These are phyloP conservation scores for Kluyveromyces dobzhanskii DNA, from an alignment of 805 yeast species.

Conservation along the genomic window DNA sequence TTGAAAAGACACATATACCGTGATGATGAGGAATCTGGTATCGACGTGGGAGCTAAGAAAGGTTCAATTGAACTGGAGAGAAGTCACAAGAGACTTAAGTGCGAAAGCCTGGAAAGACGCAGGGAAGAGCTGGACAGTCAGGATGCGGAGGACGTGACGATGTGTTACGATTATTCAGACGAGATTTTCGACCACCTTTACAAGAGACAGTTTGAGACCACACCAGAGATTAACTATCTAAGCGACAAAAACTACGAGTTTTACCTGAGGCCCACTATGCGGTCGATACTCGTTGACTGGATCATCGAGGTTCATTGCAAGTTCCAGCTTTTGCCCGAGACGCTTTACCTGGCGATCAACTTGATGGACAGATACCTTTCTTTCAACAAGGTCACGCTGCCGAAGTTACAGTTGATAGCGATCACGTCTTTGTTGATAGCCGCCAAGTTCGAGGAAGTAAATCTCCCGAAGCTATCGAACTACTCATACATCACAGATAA, in stretches of 20 bases:
- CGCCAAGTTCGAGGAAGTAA: constrained; percentile 89
- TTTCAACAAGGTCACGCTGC: constrained; percentile 62
- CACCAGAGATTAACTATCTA: constrained; percentile 65
- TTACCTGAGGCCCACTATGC: constrained; percentile 69
- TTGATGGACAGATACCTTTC: constrained; percentile 84
- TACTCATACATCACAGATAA: constrained; percentile 87
- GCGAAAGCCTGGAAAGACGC: constrained; percentile 33
- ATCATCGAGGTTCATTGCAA: constrained; percentile 79
- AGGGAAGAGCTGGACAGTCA: constrained; percentile 52
- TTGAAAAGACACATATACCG: constrained; percentile 17
- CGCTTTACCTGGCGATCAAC: constrained; percentile 74
- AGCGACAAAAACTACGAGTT: constrained; percentile 41
- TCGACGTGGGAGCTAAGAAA: constrained; percentile 9
- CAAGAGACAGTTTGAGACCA: constrained; percentile 55
- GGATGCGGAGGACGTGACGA: constrained; percentile 66
- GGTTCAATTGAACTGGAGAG: constrained; percentile 1
- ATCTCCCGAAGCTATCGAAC: constrained; percentile 74
- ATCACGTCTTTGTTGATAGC: constrained; percentile 82
- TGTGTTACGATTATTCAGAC: constrained; percentile 83
- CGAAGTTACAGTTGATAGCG: constrained; percentile 75
- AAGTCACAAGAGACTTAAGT: constrained; percentile 28
- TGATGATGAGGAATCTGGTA: constrained; percentile 5
- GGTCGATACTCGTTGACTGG: constrained; percentile 91
- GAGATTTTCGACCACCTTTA: constrained; percentile 78
- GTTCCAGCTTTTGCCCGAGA: constrained; percentile 78